These are phyloP conservation scores for Fusarium sororula DNA, from an alignment of 2,329 filamentous ascomycete species.

Conservation along the genomic window DNA sequence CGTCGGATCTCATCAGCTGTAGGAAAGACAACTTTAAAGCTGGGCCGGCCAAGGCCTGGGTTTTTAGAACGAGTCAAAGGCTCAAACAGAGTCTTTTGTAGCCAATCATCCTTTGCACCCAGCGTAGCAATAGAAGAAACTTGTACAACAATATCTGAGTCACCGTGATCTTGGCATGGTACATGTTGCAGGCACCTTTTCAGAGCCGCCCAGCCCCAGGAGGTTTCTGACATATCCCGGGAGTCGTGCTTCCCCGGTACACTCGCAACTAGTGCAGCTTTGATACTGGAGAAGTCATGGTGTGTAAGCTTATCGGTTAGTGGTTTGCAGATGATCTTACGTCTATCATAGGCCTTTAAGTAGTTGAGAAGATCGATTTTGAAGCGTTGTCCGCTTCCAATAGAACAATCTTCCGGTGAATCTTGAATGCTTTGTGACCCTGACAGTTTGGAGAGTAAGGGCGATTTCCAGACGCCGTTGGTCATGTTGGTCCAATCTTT, in stretches of 20 bases:
- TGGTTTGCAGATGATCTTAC: constrained; percentile 59
- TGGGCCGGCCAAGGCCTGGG: constrained; percentile 46
- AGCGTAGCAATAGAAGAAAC: constrained; percentile 86
- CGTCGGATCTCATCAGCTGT: constrained; percentile 79
- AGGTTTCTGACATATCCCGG: constrained; percentile 57
- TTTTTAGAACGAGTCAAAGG: constrained; percentile 51
- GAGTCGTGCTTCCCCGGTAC: constrained; percentile 74
- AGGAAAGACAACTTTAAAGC: constrained; percentile 80
- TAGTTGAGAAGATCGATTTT: constrained; percentile 80
- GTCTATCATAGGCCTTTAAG: constrained; percentile 72
- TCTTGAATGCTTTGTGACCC: constrained; percentile 11
- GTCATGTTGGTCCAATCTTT: constrained; percentile 91
- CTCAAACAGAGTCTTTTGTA: constrained; percentile 70
- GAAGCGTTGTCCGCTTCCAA: constrained; percentile 74
- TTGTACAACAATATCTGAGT: constrained; percentile 66
- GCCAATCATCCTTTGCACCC: constrained; percentile 75
- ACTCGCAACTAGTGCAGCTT: constrained; percentile 79
- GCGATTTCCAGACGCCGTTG: constrained; percentile 83
- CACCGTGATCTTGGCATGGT: constrained; percentile 51
- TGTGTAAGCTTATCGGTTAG: constrained; percentile 66
- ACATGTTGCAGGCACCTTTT: constrained; percentile 66
- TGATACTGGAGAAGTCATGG: constrained; percentile 76
- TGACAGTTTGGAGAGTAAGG: constrained; percentile 65
- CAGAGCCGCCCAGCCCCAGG: constrained; percentile 82
- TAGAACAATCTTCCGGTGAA: constrained; percentile 6